phyloP scores from a whole-genome alignment of 805 yeast species.

The Candida stauntonica region DNA sequence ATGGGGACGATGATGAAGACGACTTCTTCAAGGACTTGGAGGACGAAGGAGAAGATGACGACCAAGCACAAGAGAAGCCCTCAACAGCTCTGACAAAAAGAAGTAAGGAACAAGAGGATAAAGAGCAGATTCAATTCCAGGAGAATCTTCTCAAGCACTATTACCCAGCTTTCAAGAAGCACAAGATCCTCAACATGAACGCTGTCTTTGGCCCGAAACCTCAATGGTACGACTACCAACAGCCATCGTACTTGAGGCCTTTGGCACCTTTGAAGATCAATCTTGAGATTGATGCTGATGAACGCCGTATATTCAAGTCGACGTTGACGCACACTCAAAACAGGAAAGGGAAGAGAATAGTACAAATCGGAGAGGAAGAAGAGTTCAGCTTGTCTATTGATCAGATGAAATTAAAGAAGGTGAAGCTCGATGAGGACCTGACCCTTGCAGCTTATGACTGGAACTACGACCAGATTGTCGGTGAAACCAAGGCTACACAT shows the following conservation, averaged over 20 bases:
- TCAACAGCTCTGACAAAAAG: neutral
- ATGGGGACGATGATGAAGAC: conserved; percentile 32
- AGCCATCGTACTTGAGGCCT: conserved; percentile 30
- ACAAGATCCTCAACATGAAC: conserved; percentile 59
- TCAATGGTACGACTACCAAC: conserved; percentile 47
- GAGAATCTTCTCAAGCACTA: conserved; percentile 39
- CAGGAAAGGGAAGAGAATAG: conserved; percentile 14
- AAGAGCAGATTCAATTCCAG: conserved; percentile 17
- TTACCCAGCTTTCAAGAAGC: conserved; percentile 59
- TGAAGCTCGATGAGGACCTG: conserved; percentile 42
- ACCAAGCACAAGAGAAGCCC: conserved; percentile 9
- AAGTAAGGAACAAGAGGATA: conserved; percentile 9
- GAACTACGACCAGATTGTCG: conserved; percentile 64
- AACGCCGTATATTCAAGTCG: conserved; percentile 46
- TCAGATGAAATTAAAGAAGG: conserved; percentile 13
- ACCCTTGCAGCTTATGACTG: conserved; percentile 71
- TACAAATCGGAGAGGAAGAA: conserved; percentile 17
- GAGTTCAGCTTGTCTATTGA: conserved; percentile 12
- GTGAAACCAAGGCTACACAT: conserved; percentile 30
- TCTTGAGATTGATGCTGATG: conserved; percentile 63
- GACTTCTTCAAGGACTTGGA: conserved; percentile 36
- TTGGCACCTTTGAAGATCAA: conserved; percentile 54
- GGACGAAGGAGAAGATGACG: conserved; percentile 20
- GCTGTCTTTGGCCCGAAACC: conserved; percentile 63
- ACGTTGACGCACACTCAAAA: conserved; percentile 15